These are phyloP conservation scores for Dictyostelium citrinum DNA, from an alignment of 78 protist species.

Conservation along the genomic window DNA sequence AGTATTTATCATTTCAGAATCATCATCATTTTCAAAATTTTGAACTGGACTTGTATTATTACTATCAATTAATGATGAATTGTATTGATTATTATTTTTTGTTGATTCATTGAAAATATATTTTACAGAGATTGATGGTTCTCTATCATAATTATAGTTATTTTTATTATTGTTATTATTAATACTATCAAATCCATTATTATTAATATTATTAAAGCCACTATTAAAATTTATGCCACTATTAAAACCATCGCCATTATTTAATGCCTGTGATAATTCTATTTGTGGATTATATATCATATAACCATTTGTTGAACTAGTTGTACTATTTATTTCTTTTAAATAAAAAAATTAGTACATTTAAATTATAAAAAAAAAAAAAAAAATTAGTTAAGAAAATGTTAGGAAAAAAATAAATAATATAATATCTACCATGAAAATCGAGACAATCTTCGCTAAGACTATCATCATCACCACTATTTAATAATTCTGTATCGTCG, in stretches of 20 bases:
- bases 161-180: not conserved
- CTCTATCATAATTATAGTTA: not conserved
- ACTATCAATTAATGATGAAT: not conserved
- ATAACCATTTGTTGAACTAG: constrained; percentile 6
- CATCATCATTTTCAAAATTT: not conserved
- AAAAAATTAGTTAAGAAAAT: not conserved
- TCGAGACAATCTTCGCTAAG: not conserved
- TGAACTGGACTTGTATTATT: not conserved
- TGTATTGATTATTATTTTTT: not conserved
- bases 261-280: not conserved
- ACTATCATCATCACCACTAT: not conserved
- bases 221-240: not conserved
- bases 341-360: not conserved
- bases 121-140: not conserved
- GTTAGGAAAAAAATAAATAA: not conserved
- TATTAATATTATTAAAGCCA: not conserved
- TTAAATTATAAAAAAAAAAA: not conserved
- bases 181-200: not conserved
- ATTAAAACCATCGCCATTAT: not conserved
- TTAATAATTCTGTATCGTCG: not conserved
- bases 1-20: too few species aligned
- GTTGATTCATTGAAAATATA: not conserved
- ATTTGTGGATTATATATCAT: not conserved
- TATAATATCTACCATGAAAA: constrained; percentile 1
- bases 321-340: not conserved